Percentiles rank a stretch among this genome's conserved stretches.
phyloP scores from a whole-genome alignment of 2,329 filamentous ascomycete genomes.

The Rhytidhysteron rufulum region DNA sequence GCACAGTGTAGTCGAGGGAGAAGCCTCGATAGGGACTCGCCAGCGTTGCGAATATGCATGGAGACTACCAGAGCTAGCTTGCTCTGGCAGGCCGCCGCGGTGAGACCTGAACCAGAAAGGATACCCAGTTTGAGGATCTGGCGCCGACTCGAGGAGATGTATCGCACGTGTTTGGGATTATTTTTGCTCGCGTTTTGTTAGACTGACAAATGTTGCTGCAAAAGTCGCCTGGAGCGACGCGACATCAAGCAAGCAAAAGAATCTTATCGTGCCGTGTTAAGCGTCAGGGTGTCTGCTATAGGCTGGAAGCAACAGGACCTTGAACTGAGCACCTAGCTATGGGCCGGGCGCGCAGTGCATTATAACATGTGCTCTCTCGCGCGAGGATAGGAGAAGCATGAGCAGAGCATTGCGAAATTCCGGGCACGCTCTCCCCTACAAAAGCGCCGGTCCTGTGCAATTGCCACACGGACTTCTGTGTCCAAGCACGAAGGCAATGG shows the following conservation, averaged over 20 bases:
- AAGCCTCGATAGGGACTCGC: constrained; percentile 46
- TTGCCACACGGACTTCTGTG: constrained; percentile 40
- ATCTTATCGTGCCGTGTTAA: constrained; percentile 38
- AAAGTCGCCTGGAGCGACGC: constrained; percentile 30
- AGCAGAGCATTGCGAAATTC: no score
- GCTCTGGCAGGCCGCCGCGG: constrained; percentile 46
- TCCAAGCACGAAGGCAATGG: constrained; percentile 38
- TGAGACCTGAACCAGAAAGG: constrained; percentile 42
- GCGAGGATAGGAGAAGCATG: constrained; percentile 37
- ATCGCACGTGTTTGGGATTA: constrained; percentile 41
- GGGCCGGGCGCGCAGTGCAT: constrained; percentile 33
- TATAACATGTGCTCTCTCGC: constrained; percentile 36
- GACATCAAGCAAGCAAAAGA: constrained; percentile 27
- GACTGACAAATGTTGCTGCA: constrained; percentile 41
- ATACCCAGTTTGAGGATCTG: constrained; percentile 31
- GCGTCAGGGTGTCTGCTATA: constrained; percentile 37
- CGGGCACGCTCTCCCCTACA: constrained; percentile 31
- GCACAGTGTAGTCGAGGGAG: constrained; percentile 44
- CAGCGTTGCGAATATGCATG: constrained; percentile 49
- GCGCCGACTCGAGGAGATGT: constrained; percentile 31
- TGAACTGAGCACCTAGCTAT: constrained; percentile 21
- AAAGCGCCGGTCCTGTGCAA: constrained; percentile 37
- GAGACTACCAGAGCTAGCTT: constrained; percentile 49
- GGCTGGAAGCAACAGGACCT: constrained; percentile 31
- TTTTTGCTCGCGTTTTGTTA: constrained; percentile 35